A percentile compares a stretch with the other conserved stretches of the same genome.
These are phyloP conservation scores for Camellia sinensis DNA, from an alignment of 148 eudicot genomes.

Conservation along the genomic window DNA sequence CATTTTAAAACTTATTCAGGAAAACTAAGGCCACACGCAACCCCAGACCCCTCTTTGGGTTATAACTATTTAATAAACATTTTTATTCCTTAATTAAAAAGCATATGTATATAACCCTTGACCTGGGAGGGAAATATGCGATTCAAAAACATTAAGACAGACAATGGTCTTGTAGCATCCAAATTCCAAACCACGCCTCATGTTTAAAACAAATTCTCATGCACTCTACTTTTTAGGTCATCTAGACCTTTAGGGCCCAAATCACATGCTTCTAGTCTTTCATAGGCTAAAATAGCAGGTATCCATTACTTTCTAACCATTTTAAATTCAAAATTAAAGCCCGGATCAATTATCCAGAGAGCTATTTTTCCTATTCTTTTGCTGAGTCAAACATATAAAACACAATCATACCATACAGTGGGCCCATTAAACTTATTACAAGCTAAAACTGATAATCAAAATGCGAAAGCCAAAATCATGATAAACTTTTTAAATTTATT, in stretches of 20 bases:
- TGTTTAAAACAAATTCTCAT: not conserved
- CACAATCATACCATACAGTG: not conserved
- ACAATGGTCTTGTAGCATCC: not conserved
- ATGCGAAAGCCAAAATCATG: too few relatives aligned
- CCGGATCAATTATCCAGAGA: not conserved
- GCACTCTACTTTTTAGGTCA: not conserved
- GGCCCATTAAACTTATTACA: too few relatives aligned
- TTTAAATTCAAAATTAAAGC: not conserved
- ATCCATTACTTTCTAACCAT: not conserved
- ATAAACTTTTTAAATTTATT: too few relatives aligned
- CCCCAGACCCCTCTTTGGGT: not conserved
- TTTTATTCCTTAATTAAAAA: too few relatives aligned
- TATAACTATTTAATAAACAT: not conserved
- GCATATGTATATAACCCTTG: not conserved
- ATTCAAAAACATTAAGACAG: not conserved
- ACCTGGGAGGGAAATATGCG: not conserved
- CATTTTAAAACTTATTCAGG: not conserved
- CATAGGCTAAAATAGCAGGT: not conserved
- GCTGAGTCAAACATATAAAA: not conserved
- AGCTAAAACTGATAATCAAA: too few relatives aligned
- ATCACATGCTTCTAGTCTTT: not conserved
- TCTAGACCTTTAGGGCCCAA: constrained; percentile 3
- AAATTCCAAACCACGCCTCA: not conserved
- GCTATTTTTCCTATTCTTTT: constrained; percentile 8
- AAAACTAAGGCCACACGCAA: not conserved